These are phyloP conservation scores for Metahyphopichia silvanorum DNA, from an alignment of 805 yeast species.

Conservation along the genomic window DNA sequence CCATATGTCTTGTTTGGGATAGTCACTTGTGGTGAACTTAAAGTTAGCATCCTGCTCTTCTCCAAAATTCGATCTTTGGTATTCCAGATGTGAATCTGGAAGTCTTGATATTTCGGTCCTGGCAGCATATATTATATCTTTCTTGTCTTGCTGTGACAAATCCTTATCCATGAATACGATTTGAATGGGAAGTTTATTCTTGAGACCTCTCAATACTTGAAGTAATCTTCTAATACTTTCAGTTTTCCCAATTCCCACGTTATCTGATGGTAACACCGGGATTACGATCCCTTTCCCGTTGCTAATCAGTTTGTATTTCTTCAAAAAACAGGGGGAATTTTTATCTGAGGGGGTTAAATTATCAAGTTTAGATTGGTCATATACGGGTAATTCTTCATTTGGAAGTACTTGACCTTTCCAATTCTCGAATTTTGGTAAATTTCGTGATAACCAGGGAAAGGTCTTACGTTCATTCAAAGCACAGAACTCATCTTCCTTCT, in stretches of 20 bases:
- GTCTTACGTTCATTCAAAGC: conserved; percentile 10
- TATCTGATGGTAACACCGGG: conserved; percentile 17
- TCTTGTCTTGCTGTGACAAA: conserved; percentile 9
- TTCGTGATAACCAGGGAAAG: conserved; percentile 30
- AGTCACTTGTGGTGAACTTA: conserved; percentile 6
- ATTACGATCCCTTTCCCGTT: conserved; percentile 32
- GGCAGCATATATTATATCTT: conserved; percentile 10
- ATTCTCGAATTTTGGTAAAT: conserved; percentile 16
- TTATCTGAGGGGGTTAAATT: background rate
- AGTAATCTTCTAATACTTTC: conserved; percentile 17
- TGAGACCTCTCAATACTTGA: conserved; percentile 21
- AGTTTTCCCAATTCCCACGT: conserved; percentile 11
- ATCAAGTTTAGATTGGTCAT: conserved; percentile 3
- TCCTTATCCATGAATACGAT: conserved; percentile 14
- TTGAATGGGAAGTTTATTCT: conserved; percentile 28
- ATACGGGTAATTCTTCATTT: conserved; percentile 9
- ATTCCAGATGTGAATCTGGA: conserved; percentile 9
- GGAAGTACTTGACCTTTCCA: conserved; percentile 11
- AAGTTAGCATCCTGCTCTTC: background rate
- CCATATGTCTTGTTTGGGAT: conserved; percentile 22
- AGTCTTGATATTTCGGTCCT: conserved; percentile 12
- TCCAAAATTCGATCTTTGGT: background rate
- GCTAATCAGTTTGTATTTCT: conserved; percentile 8
- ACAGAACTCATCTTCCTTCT: conserved; percentile 8
- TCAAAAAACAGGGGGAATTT: conserved; percentile 10